Percentiles rank a stretch among this genome's conserved stretches.
Evolutionary conservation across 768 basidiomycete genomes (phyloP).

Genomic region (Rhizopogon salebrosus): DNA sequence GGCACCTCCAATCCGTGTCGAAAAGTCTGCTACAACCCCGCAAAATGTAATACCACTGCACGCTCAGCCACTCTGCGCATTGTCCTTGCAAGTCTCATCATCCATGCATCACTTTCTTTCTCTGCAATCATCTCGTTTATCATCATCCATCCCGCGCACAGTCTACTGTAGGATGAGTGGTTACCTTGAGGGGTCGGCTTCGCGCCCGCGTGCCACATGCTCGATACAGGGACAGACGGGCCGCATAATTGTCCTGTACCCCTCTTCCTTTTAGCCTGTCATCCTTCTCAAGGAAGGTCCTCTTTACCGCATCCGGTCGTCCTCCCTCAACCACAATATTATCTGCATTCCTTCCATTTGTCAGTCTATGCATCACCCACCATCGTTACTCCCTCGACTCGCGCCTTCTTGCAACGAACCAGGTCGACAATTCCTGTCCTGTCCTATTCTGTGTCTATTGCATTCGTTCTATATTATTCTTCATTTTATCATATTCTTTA

Average conservation of each 20-base stretch:
- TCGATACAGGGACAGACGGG: constrained; percentile 8
- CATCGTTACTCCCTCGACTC: constrained; percentile 38
- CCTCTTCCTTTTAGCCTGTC: constrained; percentile 3
- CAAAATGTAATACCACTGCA: constrained; percentile 81
- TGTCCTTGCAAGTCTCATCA: constrained; percentile 58
- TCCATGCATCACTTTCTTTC: constrained; percentile 58
- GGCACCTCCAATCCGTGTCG: constrained; percentile 38
- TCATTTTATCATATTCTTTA: constrained; percentile 67
- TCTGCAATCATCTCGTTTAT: constrained; percentile 55
- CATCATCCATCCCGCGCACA: constrained; percentile 41
- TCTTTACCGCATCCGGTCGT: constrained; percentile 10
- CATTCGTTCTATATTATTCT: constrained; percentile 77
- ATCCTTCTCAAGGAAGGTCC: constrained; percentile 11
- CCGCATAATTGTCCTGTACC: neutral
- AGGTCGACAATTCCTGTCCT: constrained; percentile 50
- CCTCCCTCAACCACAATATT: constrained; percentile 27
- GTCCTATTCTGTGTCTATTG: constrained; percentile 34
- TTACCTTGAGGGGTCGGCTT: constrained; percentile 1
- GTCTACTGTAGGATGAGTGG: constrained; percentile 27
- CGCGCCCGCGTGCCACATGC: constrained; percentile 16
- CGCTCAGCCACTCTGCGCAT: constrained; percentile 55
- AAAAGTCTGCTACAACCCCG: constrained; percentile 47
- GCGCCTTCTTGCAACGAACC: constrained; percentile 43
- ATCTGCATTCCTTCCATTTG: constrained; percentile 38
- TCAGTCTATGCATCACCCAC: constrained; percentile 55